Evolutionary conservation across 352 stramenopile genomes (phyloP), one percentile per base, ranked within the genome.

Genomic region (Pythium sp.): DNA sequence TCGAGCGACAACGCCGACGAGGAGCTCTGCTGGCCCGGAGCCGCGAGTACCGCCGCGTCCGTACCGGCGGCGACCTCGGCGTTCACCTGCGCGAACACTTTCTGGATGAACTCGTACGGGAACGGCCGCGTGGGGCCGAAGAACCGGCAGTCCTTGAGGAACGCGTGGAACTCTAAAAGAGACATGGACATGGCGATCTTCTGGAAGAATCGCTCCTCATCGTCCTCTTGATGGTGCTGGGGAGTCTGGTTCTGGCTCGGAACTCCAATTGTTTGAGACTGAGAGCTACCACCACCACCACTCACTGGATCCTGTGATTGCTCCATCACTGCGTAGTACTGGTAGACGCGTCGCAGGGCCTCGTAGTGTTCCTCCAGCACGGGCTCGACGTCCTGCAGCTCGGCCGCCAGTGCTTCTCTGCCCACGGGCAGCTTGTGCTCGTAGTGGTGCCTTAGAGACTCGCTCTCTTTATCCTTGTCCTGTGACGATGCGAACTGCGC

Each of bases 121-220:
- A 91, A 91, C 15, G 79, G 62, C 28, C 65, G 71, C 38, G 72
- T 59, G 11, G 73, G 76, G 9, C 82, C 82, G 64, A 89, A 89
- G n/a, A 88, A 73, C 30, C 79, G 74, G 28, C 79, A 89, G 46
- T 92, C 84, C 62, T 92, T 90, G 15, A 92, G 71, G 47, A 92
- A 87, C 3, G 73, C 54, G 43, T 84, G 74, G 65, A 90, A 92
- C 63, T 92, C 82, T 14, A 77, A 64, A 7, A 92, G 70, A 2
- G 82, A 90, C 80, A 92, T 90, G 14, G 72, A 83, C 28, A 81
- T 74, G 1, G 80, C 78, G 26, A 91, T 87, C 60, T 91, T 91
- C 43, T 78, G 71, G 24, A 91, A 91, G 58, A 91, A 91, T 1
- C 74, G 80, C 12, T 72, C 76, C 70, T 91, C 80, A 9, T 89